These are phyloP conservation scores for Penicillium angulare DNA, from an alignment of 495 filamentous ascomycete species.

Conservation along the genomic window DNA sequence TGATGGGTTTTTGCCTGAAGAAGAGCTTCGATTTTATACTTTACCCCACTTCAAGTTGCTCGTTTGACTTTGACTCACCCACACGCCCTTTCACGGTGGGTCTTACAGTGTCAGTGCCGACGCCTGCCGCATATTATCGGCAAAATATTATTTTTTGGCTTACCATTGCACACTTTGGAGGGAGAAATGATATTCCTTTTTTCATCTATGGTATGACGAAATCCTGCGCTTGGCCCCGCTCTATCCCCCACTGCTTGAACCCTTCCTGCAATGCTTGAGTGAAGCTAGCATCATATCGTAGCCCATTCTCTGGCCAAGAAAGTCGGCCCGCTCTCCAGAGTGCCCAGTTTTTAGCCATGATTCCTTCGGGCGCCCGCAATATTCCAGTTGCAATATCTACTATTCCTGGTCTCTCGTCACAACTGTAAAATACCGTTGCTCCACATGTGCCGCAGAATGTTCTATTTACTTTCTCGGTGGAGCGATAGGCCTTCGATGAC, in stretches of 20 bases:
- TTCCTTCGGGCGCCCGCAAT: slow-evolving; percentile 45
- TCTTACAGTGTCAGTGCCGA: slow-evolving; percentile 5
- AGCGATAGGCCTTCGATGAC: slow-evolving; percentile 44
- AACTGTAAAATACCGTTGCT: slow-evolving; percentile 49
- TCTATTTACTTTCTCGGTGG: slow-evolving; percentile 42
- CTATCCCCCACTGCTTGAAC: slow-evolving; percentile 24
- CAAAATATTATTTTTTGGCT: not conserved
- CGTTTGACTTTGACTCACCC: not conserved
- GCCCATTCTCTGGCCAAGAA: slow-evolving; percentile 28
- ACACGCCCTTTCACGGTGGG: not conserved
- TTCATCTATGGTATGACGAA: slow-evolving; percentile 12
- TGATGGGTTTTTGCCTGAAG: too few relatives aligned
- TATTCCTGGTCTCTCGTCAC: slow-evolving; percentile 38
- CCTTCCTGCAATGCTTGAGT: slow-evolving; percentile 28
- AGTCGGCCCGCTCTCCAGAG: slow-evolving; percentile 31
- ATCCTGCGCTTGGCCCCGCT: slow-evolving; percentile 14
- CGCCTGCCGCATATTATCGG: slow-evolving; percentile 1
- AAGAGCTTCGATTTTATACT: not conserved
- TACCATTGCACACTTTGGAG: too few relatives aligned
- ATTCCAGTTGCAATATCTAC: slow-evolving; percentile 53
- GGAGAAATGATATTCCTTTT: not conserved
- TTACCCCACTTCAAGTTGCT: not conserved
- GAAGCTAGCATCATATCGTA: slow-evolving; percentile 31
- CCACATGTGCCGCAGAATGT: slow-evolving; percentile 55
- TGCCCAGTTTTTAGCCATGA: slow-evolving; percentile 46